Base-by-base conservation (phyloP, 2,329 filamentous ascomycete genomes). In the Thielaviopsis populi region DNA sequence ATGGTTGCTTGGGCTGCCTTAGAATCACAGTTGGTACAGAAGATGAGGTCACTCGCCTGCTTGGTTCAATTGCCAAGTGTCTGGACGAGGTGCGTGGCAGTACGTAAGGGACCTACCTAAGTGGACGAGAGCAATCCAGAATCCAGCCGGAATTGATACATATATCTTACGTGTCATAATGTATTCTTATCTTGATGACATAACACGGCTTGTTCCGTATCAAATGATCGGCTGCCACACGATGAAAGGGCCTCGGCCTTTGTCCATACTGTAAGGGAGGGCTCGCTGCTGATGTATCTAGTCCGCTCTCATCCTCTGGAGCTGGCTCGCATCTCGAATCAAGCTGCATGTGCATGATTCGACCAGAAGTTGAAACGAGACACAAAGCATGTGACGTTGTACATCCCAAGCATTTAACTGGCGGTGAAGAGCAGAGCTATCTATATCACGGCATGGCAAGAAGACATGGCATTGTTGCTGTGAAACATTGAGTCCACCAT, bases 21-120 rank as follows among this genome's bases (percentile, higher is more conserved):
- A 83, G 94, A 63, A 89, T 97, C 68, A 99, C 94, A 0, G 84
- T 99, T 13, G 94, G 94, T 17, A 97, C 92, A 0, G 88, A 95
- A 73, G 76, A 83, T 1, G 94, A 99, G 74, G 89, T 95, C 8
- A 86, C 85, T 30, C 80, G 85, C 66, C 89, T 97, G 71, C 72
- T 99, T 69, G 75, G 77, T 22, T 85, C 91, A 69, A 74, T 96
- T 24, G 77, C 76, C 68, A 74, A 72, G 63, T 75, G 75, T 1
- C 69, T 84, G 63, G 73, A 69, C 1, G 77, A 82, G 68, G 75
- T 82, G 60, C 61, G 66, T 24, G 65, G 67, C 13, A 62, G 42
- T 56, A 33, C 58, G 40, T 63, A 66, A 62, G 43, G 48, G 41
- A 48, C 40, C 61, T 22, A 48, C 40, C 61, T 22, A 43, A 19